These are phyloP conservation scores for Ganoderma resinaceum DNA, from an alignment of 1,284 basidiomycete genomes.

Conservation along the genomic window DNA sequence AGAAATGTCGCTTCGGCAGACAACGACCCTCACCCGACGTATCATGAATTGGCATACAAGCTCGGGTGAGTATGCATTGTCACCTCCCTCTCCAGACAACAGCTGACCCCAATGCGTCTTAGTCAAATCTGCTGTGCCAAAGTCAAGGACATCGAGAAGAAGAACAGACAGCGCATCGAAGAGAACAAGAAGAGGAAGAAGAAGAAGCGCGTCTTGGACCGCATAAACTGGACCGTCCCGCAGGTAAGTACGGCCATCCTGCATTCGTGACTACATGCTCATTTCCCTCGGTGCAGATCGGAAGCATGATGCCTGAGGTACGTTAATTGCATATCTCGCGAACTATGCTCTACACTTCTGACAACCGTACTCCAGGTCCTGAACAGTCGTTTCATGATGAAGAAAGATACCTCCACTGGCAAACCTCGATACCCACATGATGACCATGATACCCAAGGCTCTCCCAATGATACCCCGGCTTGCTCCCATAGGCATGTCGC, in stretches of 20 bases:
- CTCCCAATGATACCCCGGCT: not conserved
- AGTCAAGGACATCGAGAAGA: slow-evolving; percentile 6
- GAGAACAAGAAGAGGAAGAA: not conserved
- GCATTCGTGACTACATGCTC: no score
- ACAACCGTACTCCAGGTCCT: not conserved
- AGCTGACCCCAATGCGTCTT: not conserved
- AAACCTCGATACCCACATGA: not conserved
- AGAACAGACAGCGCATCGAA: not conserved
- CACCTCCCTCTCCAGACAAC: not conserved
- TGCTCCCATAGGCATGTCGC: not conserved
- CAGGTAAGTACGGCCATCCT: slow-evolving; percentile 8
- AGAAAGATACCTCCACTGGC: not conserved
- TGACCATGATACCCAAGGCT: not conserved
- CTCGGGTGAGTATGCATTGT: slow-evolving; percentile 14
- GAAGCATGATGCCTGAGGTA: not conserved
- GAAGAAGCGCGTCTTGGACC: slow-evolving; percentile 4
- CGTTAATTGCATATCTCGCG: not conserved
- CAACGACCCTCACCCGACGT: slow-evolving; percentile 15
- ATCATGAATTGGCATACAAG: slow-evolving; percentile 7
- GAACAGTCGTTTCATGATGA: slow-evolving; percentile 1
- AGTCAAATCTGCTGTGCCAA: slow-evolving; percentile 7
- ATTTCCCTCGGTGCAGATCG: not conserved
- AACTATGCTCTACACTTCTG: not conserved
- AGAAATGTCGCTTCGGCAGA: slow-evolving; percentile 9
- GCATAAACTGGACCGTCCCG: slow-evolving; percentile 13